These are phyloP conservation scores for Talaromyces proteolyticus DNA, from an alignment of 495 filamentous ascomycete genomes.

Conservation along the genomic window DNA sequence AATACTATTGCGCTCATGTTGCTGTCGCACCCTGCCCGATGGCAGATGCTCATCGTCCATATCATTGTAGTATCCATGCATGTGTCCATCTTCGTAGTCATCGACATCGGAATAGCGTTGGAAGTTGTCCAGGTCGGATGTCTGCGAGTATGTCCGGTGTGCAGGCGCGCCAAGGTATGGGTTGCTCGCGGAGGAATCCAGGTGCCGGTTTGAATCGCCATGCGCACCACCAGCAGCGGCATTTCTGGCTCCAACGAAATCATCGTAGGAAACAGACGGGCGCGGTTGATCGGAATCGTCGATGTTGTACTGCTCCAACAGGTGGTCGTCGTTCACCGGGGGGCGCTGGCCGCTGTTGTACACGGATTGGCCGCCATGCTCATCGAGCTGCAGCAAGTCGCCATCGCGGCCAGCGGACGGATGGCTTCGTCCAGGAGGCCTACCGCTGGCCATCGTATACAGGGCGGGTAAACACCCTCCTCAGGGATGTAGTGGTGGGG, in stretches of 20 bases:
- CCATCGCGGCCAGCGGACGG: constrained; percentile 50
- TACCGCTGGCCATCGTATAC: constrained; percentile 52
- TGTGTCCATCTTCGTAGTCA: constrained; percentile 71
- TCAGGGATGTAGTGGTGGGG: constrained; percentile 3
- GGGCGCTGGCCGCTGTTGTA: constrained; percentile 69
- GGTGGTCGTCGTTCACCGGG: constrained; percentile 69
- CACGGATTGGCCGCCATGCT: constrained; percentile 56
- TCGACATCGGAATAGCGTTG: constrained; percentile 84
- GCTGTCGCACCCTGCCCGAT: constrained; percentile 46
- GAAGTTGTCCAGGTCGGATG: constrained; percentile 78
- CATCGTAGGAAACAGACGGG: constrained; percentile 88
- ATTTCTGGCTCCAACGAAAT: constrained; percentile 71
- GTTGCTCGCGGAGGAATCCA: constrained; percentile 18
- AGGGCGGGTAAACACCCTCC: constrained; percentile 36
- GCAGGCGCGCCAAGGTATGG: constrained; percentile 43
- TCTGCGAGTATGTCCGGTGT: constrained; percentile 69
- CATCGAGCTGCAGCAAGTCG: constrained; percentile 73
- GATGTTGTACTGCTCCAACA: constrained; percentile 63
- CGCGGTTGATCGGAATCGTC: constrained; percentile 64
- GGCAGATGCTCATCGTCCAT: constrained; percentile 51
- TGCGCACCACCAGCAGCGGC: constrained; percentile 35
- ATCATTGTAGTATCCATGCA: constrained; percentile 55
- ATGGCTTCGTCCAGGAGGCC: constrained; percentile 57
- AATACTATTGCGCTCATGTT: constrained; percentile 79
- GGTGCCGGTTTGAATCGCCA: constrained; percentile 17